Base-by-base conservation (phyloP, 225 moss, liverwort and hornwort genomes). In the Physcomitrium patens region DNA sequence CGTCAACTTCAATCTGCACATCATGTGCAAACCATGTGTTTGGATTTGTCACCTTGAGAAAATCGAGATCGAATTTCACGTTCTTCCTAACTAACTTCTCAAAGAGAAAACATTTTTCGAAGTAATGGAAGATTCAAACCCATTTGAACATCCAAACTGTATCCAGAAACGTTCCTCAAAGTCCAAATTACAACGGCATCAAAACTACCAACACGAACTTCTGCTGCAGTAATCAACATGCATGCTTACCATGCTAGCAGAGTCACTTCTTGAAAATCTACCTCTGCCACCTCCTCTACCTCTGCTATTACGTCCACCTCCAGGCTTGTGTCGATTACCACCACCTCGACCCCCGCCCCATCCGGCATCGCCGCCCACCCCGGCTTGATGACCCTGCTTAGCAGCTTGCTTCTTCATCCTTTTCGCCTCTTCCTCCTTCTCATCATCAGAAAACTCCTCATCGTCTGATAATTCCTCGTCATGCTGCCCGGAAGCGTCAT, bases 361-460 rank as follows among this genome's bases (percentile, higher is more conserved):
- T 8, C 82, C 82, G 50, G 78, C 13, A 37, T 80, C 80, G 28
- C 68, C 67, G 4, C 65, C 65, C 17, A 50, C 80, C 37, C 77
- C 72, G 16, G 61, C 78, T 51, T 73, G 85, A 31, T 80, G 72
- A 56, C 72, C 78, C 69, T 82, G 88, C 79, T 82, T 85, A 1
- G 77, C 64, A 68, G 67, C 86, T 78, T 87, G 69, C 79, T 86
- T 88, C 50, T 76, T 80, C 66, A 78, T 59, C 75, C 75, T 72
- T 76, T 80, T 89, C 12, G 90, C 91, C 71, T 88, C 92, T 62
- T 88, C 90, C 85, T 97, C 97, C 81, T 94, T 94, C 80, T 97
- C 97, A 73, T 97, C 97, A 77, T 97, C 97, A 58, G 97, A 97
- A 72, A 93, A 97, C 22, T 97, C 88, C 31, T 97, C 94, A 55